Conservation (phyloP, 73 alveolate species). For the Blepharisma japonicum region DNA sequence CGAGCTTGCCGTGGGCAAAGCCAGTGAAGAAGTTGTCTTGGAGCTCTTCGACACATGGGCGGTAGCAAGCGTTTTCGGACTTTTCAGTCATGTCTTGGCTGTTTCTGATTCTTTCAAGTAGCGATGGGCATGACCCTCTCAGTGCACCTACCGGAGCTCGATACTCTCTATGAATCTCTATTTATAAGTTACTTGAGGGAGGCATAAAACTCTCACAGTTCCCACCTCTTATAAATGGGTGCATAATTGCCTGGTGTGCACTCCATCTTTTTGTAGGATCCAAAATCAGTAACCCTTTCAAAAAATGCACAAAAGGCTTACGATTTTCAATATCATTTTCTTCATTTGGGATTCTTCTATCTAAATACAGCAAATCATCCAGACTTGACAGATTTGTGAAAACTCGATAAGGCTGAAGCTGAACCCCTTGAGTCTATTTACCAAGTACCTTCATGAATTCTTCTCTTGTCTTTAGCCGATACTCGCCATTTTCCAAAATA, state of each 20-base stretch:
- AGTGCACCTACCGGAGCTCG: slow-evolving; percentile 1
- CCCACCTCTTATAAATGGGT: slow-evolving; percentile 46
- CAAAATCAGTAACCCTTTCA: slow-evolving; percentile 36
- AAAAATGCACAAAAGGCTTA: background rate
- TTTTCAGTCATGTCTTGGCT: slow-evolving; percentile 22
- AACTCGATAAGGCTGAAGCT: background rate
- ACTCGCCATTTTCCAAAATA: background rate
- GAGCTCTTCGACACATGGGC: slow-evolving; percentile 26
- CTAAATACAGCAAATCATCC: background rate
- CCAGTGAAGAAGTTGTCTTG: slow-evolving; percentile 22
- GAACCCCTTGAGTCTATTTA: background rate
- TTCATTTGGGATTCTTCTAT: background rate
- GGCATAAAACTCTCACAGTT: background rate
- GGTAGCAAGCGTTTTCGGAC: background rate
- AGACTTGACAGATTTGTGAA: background rate
- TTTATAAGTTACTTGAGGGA: background rate
- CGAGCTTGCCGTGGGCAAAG: slow-evolving; percentile 21
- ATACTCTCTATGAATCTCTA: background rate
- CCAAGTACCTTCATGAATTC: background rate
- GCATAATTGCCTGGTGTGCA: slow-evolving; percentile 47
- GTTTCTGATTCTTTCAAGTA: slow-evolving; percentile 10
- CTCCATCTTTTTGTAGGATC: slow-evolving; percentile 59
- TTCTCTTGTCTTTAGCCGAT: background rate
- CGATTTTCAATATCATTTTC: background rate
- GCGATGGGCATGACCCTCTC: slow-evolving; percentile 6